These are phyloP conservation scores for Aspergillus novofumigatus DNA, from an alignment of 2,329 filamentous ascomycete species.

Conservation along the genomic window DNA sequence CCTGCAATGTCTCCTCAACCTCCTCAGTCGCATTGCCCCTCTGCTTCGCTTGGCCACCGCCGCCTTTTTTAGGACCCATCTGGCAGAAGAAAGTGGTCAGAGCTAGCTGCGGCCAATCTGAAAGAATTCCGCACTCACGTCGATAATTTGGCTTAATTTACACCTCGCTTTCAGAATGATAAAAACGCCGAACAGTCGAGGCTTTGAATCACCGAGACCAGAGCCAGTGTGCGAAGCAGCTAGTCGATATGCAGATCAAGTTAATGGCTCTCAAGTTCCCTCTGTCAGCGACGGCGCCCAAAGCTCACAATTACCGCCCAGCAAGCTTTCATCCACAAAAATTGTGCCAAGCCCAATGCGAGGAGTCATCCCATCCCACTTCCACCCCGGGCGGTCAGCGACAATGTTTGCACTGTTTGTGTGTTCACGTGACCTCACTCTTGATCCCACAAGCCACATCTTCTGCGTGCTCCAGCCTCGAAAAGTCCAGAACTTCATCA, in stretches of 20 bases:
- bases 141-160: background rate
- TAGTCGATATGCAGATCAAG: background rate
- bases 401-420: conserved; percentile 15
- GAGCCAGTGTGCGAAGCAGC: background rate
- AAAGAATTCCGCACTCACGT: conserved; percentile 3
- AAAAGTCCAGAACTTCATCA: conserved; percentile 26
- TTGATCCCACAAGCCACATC: conserved; percentile 8
- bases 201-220: background rate
- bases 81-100: conserved; percentile 2
- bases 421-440: conserved; percentile 3
- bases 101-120: background rate
- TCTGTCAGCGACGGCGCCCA: background rate
- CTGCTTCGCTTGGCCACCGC: conserved; percentile 22
- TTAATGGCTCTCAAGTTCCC: background rate
- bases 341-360: conserved; percentile 24
- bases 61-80: conserved; percentile 36
- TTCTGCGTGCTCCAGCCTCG: conserved; percentile 8
- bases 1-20: conserved; percentile 60
- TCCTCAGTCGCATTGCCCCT: conserved; percentile 49
- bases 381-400: conserved; percentile 1
- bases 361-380: conserved; percentile 21
- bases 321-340: conserved; percentile 24
- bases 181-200: background rate
- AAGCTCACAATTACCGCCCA: background rate
- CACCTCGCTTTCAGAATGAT: background rate